phyloP scores from a whole-genome alignment of 2,329 filamentous ascomycete genomes.

The Pestalotiopsis sp. region DNA sequence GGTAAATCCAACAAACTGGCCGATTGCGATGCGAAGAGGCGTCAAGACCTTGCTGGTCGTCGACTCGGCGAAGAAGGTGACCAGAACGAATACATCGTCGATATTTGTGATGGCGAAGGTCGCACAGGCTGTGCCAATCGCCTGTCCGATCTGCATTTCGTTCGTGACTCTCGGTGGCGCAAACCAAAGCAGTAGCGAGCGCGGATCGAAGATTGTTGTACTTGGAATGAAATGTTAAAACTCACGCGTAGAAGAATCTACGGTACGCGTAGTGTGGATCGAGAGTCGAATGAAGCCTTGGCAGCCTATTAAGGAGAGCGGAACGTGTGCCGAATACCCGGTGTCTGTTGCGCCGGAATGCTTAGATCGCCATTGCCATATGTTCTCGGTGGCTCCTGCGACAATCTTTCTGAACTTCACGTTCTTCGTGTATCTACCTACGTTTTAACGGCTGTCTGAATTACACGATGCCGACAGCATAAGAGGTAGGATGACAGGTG shows the following conservation, averaged over 20 bases:
- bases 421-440: too few species aligned
- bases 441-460: too few species aligned
- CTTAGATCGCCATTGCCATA: not conserved
- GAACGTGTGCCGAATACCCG: not conserved
- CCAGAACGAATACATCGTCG: slow-evolving; percentile 41
- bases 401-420: too few species aligned
- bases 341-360: not conserved
- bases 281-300: not conserved
- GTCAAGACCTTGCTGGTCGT: slow-evolving; percentile 26
- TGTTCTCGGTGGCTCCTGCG: not conserved
- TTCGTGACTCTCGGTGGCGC: not conserved
- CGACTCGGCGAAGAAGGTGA: slow-evolving; percentile 38
- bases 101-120: slow-evolving; percentile 33
- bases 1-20: slow-evolving; percentile 36
- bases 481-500: too few species aligned
- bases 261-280: not conserved
- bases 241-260: not conserved
- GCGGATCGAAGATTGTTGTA: not conserved
- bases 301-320: not conserved
- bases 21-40: slow-evolving; percentile 24
- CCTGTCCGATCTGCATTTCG: slow-evolving; percentile 20
- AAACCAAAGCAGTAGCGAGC: not conserved
- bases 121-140: slow-evolving; percentile 28
- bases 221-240: rapidly evolving
- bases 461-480: too few species aligned